Evolutionary conservation across 2,329 filamentous ascomycete species (phyloP).

Genomic region (Blastomyces parvus): DNA sequence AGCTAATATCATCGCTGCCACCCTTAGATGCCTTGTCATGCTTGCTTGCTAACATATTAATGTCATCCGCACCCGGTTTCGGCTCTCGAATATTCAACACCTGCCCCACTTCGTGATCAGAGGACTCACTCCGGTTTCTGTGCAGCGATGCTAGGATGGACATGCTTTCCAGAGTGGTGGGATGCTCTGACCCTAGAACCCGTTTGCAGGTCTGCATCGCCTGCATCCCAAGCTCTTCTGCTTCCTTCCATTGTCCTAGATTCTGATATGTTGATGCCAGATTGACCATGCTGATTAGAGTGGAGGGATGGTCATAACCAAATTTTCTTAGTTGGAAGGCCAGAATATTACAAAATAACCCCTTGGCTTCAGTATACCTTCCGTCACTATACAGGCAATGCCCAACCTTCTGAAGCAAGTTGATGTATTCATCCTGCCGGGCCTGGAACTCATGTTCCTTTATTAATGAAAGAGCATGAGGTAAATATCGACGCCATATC

Average conservation of each 20-base stretch:
- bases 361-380: conserved; percentile 10
- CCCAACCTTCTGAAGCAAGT: conserved; percentile 8
- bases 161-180: too few relatives aligned
- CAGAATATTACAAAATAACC: conserved; percentile 3
- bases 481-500: conserved; percentile 22
- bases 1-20: too few relatives aligned
- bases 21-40: too few relatives aligned
- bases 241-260: conserved; percentile 16
- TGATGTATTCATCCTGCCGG: conserved; percentile 9
- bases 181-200: too few relatives aligned
- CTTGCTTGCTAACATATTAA: too few relatives aligned
- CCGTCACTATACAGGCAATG: conserved; percentile 9
- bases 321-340: conserved; percentile 2
- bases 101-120: too few relatives aligned
- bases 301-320: conserved; percentile 10
- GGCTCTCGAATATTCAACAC: too few relatives aligned
- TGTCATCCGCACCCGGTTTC: too few relatives aligned
- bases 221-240: conserved; percentile 15
- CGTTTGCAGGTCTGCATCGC: too few relatives aligned
- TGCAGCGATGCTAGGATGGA: too few relatives aligned
- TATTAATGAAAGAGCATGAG: conserved; percentile 19
- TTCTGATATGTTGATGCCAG: conserved; percentile 11
- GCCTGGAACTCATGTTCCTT: neutral
- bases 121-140: too few relatives aligned
- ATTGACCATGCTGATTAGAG: conserved; percentile 12